A percentile compares a stretch with the other conserved stretches of the same genome.
Evolutionary conservation across 1,284 basidiomycete genomes (phyloP).

Genomic region (Vanrija sp.): DNA sequence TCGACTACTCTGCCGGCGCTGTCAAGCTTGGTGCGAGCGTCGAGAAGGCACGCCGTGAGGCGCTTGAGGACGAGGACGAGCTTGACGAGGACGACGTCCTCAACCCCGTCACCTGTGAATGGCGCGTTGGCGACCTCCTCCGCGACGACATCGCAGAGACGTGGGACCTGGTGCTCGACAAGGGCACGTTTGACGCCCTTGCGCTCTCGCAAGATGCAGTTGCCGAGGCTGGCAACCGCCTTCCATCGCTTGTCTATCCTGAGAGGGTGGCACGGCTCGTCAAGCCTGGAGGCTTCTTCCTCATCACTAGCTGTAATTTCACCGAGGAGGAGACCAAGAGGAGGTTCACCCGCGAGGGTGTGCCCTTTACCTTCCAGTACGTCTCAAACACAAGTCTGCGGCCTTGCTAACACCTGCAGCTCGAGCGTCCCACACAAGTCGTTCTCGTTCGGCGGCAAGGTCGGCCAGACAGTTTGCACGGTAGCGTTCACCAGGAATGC

Average conservation of each 20-base stretch:
- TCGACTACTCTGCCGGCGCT: conserved; percentile 44
- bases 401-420: conserved; percentile 18
- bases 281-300: conserved; percentile 42
- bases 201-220: conserved; percentile 38
- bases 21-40: conserved; percentile 32
- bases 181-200: conserved; percentile 49
- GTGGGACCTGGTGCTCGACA: conserved; percentile 50
- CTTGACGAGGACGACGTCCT: conserved; percentile 36
- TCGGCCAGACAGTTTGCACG: conserved; percentile 45
- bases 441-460: conserved; percentile 47
- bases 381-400: conserved; percentile 1
- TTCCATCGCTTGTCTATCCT: conserved; percentile 45
- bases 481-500: conserved; percentile 43
- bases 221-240: conserved; percentile 24
- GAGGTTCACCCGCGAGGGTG: conserved; percentile 32
- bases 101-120: conserved; percentile 33
- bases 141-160: conserved; percentile 34
- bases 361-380: conserved; percentile 40
- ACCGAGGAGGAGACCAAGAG: conserved; percentile 47
- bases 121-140: conserved; percentile 41
- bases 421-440: conserved; percentile 46
- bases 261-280: conserved; percentile 41
- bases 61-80: conserved; percentile 22
- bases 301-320: conserved; percentile 51
- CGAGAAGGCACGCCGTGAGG: conserved; percentile 24